Conservation (phyloP, 495 filamentous ascomycete species). For the Cladorrhinum samala region DNA sequence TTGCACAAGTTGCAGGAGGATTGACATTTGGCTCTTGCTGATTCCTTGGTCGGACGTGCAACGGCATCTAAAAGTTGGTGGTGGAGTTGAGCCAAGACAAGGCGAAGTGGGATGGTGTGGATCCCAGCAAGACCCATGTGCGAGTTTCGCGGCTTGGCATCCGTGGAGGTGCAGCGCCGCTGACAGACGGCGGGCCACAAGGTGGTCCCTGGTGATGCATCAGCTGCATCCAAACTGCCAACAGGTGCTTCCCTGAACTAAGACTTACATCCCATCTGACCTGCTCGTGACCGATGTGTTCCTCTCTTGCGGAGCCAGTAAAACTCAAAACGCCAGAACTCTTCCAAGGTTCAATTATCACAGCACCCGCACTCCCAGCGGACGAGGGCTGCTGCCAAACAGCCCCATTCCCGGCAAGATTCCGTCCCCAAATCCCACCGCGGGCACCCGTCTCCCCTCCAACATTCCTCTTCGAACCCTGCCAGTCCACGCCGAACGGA, state of each 20-base stretch:
- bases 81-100: too few relatives aligned
- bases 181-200: not conserved
- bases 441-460: constrained; percentile 50
- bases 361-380: constrained; percentile 25
- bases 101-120: not conserved
- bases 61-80: constrained; percentile 8
- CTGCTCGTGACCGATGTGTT: constrained; percentile 14
- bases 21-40: not conserved
- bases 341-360: not conserved
- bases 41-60: constrained; percentile 5
- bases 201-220: not conserved
- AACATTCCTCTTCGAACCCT: constrained; percentile 59
- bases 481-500: constrained; percentile 29
- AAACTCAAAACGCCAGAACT: not conserved
- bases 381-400: constrained; percentile 54
- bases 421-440: constrained; percentile 41
- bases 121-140: not conserved
- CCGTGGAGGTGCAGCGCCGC: not conserved
- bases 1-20: constrained; percentile 1
- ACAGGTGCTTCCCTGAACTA: too few relatives aligned
- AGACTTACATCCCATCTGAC: not conserved
- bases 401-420: constrained; percentile 53
- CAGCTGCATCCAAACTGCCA: constrained; percentile 1
- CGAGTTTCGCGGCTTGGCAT: constrained; percentile 8
- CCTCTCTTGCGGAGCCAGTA: constrained; percentile 15